Percentiles rank a stretch among this genome's conserved stretches.
Evolutionary conservation across 345 rosid genomes (phyloP).

Genomic region (Mercurialis annua): DNA sequence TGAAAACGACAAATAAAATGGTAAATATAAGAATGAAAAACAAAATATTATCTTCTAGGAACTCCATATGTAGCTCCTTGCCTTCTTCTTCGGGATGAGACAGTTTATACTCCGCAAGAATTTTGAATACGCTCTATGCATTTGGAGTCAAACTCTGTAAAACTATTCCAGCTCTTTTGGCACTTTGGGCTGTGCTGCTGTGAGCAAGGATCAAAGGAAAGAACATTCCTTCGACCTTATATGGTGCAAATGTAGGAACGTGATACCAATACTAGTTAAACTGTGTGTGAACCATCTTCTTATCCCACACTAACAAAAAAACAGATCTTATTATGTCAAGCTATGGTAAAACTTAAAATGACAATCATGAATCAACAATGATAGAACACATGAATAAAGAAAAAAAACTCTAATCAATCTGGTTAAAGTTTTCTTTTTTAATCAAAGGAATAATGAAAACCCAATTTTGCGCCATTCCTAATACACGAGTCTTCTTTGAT

Average conservation of each 20-base stretch:
- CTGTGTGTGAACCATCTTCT: constrained; percentile 92
- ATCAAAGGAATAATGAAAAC: neutral
- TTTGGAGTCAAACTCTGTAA: constrained; percentile 90
- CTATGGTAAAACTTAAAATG: neutral
- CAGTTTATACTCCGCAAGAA: constrained; percentile 73
- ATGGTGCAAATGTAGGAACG: constrained; percentile 82
- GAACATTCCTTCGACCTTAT: constrained; percentile 76
- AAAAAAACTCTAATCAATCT: no score
- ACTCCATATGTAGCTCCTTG: constrained; percentile 13
- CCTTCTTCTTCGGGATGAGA: constrained; percentile 90
- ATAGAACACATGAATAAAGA: neutral
- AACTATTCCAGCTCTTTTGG: constrained; percentile 85
- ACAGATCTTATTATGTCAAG: constrained; percentile 1
- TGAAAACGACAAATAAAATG: constrained; percentile 25
- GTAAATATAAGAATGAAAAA: constrained; percentile 3
- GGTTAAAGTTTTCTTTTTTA: no score
- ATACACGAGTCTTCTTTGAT: neutral
- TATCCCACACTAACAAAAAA: constrained; percentile 79
- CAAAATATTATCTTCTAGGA: neutral
- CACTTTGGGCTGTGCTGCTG: constrained; percentile 57
- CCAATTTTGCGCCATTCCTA: no score
- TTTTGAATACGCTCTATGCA: constrained; percentile 84
- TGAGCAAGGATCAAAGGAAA: constrained; percentile 79
- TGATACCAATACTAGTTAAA: constrained; percentile 92
- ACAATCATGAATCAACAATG: neutral